phyloP scores from a whole-genome alignment of 2,329 filamentous ascomycete genomes.

The Trichophyton equinum region DNA sequence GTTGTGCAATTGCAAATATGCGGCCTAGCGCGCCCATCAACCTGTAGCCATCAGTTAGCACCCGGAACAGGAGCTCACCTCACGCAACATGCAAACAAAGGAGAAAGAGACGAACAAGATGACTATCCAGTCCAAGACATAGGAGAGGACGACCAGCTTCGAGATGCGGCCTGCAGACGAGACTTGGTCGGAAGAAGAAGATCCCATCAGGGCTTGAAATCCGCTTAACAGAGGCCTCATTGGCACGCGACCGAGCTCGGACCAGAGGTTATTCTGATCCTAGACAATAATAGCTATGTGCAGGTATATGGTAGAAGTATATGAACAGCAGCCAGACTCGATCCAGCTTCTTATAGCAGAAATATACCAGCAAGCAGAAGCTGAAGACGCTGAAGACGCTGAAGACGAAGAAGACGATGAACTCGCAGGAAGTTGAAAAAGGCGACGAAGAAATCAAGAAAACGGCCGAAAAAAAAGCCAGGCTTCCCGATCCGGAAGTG shows the following conservation, averaged over 20 bases:
- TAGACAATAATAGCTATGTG: neutral
- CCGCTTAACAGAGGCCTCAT: neutral
- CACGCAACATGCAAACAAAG: neutral
- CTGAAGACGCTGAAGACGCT: neutral
- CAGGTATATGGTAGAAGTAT: neutral
- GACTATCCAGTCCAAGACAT: conserved; percentile 62
- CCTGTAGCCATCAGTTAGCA: conserved; percentile 21
- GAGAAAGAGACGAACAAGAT: conserved; percentile 37
- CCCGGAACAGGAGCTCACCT: neutral
- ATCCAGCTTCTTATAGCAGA: no score
- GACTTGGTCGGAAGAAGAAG: neutral
- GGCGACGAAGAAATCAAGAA: neutral
- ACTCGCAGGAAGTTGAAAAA: neutral
- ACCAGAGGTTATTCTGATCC: neutral
- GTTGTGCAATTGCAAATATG: conserved; percentile 46
- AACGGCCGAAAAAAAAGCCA: no score
- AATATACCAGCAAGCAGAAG: neutral
- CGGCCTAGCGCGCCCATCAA: conserved; percentile 47
- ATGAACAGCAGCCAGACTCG: neutral
- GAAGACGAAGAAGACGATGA: neutral
- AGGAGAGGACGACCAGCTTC: conserved; percentile 49
- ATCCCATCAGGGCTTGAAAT: conserved; percentile 6
- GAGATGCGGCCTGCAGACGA: conserved; percentile 23
- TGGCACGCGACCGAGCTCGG: neutral
- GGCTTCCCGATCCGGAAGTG: neutral